Conservation (phyloP, 192 early-diverging fungal species). For the Podila epicladia region DNA sequence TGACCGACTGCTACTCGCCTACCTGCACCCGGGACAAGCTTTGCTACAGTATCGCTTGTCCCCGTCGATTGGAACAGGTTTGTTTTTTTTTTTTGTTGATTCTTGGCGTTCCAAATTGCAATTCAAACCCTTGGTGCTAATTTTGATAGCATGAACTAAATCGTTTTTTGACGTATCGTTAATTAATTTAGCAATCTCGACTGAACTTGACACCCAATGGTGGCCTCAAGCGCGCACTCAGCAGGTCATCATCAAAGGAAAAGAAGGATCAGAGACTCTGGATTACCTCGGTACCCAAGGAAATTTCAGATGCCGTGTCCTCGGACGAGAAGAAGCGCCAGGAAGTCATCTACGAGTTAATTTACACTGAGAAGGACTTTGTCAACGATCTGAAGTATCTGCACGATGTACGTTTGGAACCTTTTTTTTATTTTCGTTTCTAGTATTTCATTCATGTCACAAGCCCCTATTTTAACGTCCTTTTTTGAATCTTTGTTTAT, state of each 20-base stretch:
- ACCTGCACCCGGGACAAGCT: constrained; percentile 83
- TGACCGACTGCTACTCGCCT: constrained; percentile 94
- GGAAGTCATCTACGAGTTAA: constrained; percentile 93
- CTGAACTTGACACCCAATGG: constrained; percentile 51
- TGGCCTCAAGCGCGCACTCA: constrained; percentile 45
- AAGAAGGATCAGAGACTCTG: constrained; percentile 81
- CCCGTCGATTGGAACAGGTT: constrained; percentile 78
- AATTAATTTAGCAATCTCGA: constrained; percentile 32
- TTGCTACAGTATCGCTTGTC: constrained; percentile 93
- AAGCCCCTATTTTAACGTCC: background rate
- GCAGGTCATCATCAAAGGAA: constrained; percentile 52
- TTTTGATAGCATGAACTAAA: background rate
- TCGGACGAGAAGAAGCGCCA: constrained; percentile 87
- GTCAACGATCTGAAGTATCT: constrained; percentile 87
- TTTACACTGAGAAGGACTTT: constrained; percentile 93
- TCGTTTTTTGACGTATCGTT: background rate
- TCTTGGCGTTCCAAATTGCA: background rate
- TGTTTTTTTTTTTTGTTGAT: constrained; percentile 3
- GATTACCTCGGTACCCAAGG: constrained; percentile 82
- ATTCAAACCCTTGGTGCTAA: background rate
- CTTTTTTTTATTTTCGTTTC: background rate
- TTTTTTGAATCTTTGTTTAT: background rate
- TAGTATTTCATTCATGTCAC: background rate
- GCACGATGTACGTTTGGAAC: constrained; percentile 62
- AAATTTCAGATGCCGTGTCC: constrained; percentile 74